These are phyloP conservation scores for Saprolegnia diclina DNA, from an alignment of 352 stramenopile species.

Conservation along the genomic window DNA sequence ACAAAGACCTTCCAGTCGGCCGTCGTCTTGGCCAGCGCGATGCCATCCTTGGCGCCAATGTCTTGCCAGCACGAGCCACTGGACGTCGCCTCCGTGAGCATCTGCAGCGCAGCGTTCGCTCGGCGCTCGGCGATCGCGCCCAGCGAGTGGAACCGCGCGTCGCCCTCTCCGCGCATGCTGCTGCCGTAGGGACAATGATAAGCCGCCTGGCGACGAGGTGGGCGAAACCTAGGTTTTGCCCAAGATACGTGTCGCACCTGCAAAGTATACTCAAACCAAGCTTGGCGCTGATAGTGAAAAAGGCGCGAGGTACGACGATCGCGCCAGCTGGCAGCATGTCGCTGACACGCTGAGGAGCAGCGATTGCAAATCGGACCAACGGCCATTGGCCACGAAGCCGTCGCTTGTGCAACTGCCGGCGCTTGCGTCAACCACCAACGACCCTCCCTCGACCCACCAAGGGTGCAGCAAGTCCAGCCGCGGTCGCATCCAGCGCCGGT, in stretches of 20 bases:
- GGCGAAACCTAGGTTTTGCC: background rate
- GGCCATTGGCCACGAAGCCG: background rate
- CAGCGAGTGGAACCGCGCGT: slow-evolving; percentile 12
- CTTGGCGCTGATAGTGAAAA: background rate
- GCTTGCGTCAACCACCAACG: background rate
- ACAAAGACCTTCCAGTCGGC: slow-evolving; percentile 85
- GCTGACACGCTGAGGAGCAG: background rate
- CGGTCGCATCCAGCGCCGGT: no score
- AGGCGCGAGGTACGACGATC: background rate
- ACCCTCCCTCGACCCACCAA: no score
- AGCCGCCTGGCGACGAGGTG: background rate
- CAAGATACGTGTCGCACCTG: background rate
- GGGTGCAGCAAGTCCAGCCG: no score
- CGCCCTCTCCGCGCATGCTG: background rate
- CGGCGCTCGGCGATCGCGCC: slow-evolving; percentile 19
- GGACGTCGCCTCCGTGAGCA: slow-evolving; percentile 10
- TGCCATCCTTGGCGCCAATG: slow-evolving; percentile 55
- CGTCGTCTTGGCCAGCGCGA: slow-evolving; percentile 76
- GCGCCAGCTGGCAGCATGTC: background rate
- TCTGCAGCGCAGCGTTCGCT: slow-evolving; percentile 21
- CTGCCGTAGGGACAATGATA: background rate
- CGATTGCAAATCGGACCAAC: background rate
- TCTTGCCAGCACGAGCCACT: slow-evolving; percentile 17
- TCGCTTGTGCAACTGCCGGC: background rate
- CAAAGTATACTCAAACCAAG: background rate